Evolutionary conservation across 192 early-diverging fungal species (phyloP), one percentile per base, ranked within the genome.

Genomic region (Funneliformis mosseae): DNA sequence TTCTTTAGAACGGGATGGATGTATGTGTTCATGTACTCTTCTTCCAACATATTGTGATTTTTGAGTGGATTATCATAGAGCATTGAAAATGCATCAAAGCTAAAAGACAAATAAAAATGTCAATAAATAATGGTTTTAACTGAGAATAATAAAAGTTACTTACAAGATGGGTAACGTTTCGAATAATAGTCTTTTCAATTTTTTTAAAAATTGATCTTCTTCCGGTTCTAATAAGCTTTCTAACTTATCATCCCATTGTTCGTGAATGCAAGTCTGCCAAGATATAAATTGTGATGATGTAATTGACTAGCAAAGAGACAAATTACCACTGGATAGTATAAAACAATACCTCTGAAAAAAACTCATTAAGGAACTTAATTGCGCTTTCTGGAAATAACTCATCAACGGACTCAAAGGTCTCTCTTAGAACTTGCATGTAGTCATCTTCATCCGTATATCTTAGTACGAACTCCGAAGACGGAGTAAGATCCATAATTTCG

Each of bases 311-410:
- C 61, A 67, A 33, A 48, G 48, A 64, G 60, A 61, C 62, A 61
- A 76, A 76, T 43, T 61, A 63, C 60, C 28, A 60, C 75, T 21
- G 55, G 62, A 76, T 63, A 76, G 25, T 77, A 64, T 28, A 45
- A 59, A 64, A 77, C 33, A 77, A 76, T 76, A 64, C 75, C 62
- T 77, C 60, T 43, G 75, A 76, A 64, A 76, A 76, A 43, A 76
- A 76, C 61, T 76, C 75, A n/a, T 43, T 12, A 76, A 76, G 60
- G 23, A 76, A 76, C 9, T 76, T 25, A 76, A 76, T 28, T 11
- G 60, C 61, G 9, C 60, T 43, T 42, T 76, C 75, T 11, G 41
- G 75, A 63, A 64, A 76, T 11, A 76, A 63, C 33, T 76, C 14
- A 63, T 76, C 75, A 18, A 76, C 41, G 42, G 60, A 25, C 38